Evolutionary conservation across 2,329 filamentous ascomycete species (phyloP), one percentile per base, ranked within the genome.

Genomic region (Aurifilum marmelostoma): DNA sequence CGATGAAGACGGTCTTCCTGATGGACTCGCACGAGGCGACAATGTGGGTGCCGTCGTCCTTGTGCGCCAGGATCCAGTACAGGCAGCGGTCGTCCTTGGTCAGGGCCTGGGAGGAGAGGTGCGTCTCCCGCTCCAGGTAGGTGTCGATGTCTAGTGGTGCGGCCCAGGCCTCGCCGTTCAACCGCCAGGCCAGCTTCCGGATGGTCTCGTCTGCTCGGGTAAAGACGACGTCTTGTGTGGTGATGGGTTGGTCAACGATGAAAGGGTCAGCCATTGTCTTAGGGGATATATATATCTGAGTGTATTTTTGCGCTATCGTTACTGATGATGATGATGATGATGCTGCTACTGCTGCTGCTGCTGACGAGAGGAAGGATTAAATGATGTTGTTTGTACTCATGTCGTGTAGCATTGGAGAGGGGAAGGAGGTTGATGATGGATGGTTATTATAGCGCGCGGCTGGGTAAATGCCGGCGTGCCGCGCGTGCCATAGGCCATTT

Each of bases 21-120:
- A 71, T 72, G 24, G 67, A 74, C 69, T 77, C 75, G 73, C 79
- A 81, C 67, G 77, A 80, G 8, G 79, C 76, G 24, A 81, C 73
- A 64, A 81, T 71, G 39, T 73, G 73, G 2, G 71, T 65, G 14
- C 74, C 75, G 18, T 79, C 73, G 3, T 73, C 71, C 21, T 73
- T 74, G 63, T 74, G 70, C 29, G 74, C 74, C 16, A 80, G 69
- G 11, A 79, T 74, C 75, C 76, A 81, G 70, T 77, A 77, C 18
- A 61, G 73, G 71, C 76, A 75, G 47, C 69, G 65, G 24, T 73
- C 72, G 47, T 73, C 73, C 29, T 64, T 71, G 34, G 73, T 73
- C 12, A 77, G 73, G 16, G 73, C 75, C 47, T 74, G 74, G 43
- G 73, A 67, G 21, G 76, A 74, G 32, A 79, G 74, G 43, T 73